These are phyloP conservation scores for Barnettozyma pratensis DNA, from an alignment of 805 yeast genomes.

Conservation along the genomic window DNA sequence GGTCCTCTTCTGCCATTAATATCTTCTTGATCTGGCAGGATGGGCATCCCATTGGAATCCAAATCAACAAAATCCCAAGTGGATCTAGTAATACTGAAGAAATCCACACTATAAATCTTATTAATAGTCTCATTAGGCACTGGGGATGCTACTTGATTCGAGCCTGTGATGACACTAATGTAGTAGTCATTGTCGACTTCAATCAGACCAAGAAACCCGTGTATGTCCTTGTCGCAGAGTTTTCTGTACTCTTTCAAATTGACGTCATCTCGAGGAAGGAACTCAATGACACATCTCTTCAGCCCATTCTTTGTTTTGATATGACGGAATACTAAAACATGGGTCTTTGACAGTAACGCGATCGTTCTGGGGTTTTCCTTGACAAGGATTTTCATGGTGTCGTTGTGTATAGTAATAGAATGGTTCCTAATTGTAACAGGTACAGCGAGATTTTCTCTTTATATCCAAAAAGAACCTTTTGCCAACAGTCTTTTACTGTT, in stretches of 20 bases:
- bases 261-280: slow-evolving; percentile 36
- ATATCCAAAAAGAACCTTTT: no score
- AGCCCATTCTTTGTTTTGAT: slow-evolving; percentile 27
- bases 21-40: slow-evolving; percentile 34
- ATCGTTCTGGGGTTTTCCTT: slow-evolving; percentile 34
- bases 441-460: not conserved
- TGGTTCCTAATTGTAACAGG: not conserved
- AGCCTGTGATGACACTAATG: slow-evolving; percentile 74
- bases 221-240: slow-evolving; percentile 40
- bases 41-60: slow-evolving; percentile 65
- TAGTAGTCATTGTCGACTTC: slow-evolving; percentile 63
- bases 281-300: slow-evolving; percentile 44
- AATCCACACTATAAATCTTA: slow-evolving; percentile 80
- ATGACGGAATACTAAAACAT: slow-evolving; percentile 42
- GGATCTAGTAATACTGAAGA: slow-evolving; percentile 63
- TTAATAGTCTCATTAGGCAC: slow-evolving; percentile 73
- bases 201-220: slow-evolving; percentile 80
- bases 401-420: not conserved
- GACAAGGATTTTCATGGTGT: slow-evolving; percentile 32
- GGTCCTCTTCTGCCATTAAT: slow-evolving; percentile 11
- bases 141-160: slow-evolving; percentile 76
- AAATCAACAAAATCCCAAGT: slow-evolving; percentile 78
- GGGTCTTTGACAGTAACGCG: slow-evolving; percentile 37
- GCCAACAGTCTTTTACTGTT: no score
- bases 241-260: slow-evolving; percentile 34